phyloP scores from a whole-genome alignment of 1,284 basidiomycete genomes.

The Heterobasidion occidentale region DNA sequence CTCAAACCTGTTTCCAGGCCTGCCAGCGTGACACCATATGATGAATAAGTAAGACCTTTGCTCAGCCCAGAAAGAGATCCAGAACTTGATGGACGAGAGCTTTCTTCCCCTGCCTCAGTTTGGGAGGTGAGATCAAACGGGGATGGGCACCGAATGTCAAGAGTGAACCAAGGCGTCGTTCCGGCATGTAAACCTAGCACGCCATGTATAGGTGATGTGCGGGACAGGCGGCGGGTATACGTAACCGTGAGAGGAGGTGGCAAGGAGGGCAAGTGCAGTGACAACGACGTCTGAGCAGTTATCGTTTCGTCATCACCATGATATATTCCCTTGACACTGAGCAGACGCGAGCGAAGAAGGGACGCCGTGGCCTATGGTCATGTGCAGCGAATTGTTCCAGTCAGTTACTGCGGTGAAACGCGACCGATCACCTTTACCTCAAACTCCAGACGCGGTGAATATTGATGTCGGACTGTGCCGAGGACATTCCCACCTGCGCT shows the following conservation, averaged over 20 bases:
- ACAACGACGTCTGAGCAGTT: constrained; percentile 12
- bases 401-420: neutral
- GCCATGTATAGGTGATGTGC: constrained; percentile 21
- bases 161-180: constrained; percentile 14
- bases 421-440: constrained; percentile 19
- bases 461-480: constrained; percentile 44
- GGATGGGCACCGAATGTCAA: constrained; percentile 15
- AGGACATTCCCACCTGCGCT: constrained; percentile 27
- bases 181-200: constrained; percentile 12
- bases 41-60: constrained; percentile 19
- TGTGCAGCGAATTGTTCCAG: neutral
- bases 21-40: constrained; percentile 19
- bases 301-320: constrained; percentile 19
- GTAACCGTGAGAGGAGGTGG: constrained; percentile 20
- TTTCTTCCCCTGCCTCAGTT: neutral
- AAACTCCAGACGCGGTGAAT: constrained; percentile 33
- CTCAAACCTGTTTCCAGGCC: constrained; percentile 19
- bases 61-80: constrained; percentile 22
- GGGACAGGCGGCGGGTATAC: constrained; percentile 25
- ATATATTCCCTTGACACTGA: constrained; percentile 18
- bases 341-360: constrained; percentile 17
- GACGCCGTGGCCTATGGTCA: constrained; percentile 18
- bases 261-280: constrained; percentile 7
- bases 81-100: constrained; percentile 5
- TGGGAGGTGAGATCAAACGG: constrained; percentile 7